Conservation (phyloP, 1,284 basidiomycete species). For the Moniliophthora roreri region DNA sequence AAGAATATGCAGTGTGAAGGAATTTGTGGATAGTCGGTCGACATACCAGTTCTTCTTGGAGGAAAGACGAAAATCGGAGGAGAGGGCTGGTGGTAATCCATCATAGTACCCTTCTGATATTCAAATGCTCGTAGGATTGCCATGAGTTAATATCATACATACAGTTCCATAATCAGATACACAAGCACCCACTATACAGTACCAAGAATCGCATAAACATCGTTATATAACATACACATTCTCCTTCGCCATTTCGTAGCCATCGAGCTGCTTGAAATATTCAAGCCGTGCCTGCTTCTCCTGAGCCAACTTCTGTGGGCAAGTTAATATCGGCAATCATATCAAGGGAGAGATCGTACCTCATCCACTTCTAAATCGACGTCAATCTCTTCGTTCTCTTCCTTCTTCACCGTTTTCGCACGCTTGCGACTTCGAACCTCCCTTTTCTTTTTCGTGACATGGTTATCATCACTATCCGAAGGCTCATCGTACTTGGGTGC, state of each 20-base stretch:
- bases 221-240: constrained; percentile 59
- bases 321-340: constrained; percentile 5
- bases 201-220: background rate
- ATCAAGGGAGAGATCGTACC: background rate
- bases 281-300: constrained; percentile 53
- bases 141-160: too few relatives aligned
- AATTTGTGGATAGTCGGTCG: constrained; percentile 33
- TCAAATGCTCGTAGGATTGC: too few relatives aligned
- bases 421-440: background rate
- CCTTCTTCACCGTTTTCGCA: background rate
- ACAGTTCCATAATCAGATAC: too few relatives aligned
- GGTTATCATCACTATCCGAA: background rate
- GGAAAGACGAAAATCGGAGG: constrained; percentile 25
- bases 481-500: background rate
- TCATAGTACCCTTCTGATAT: background rate
- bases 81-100: background rate
- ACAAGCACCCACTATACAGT: too few relatives aligned
- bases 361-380: constrained; percentile 7
- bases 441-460: background rate
- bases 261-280: constrained; percentile 55
- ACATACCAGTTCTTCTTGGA: constrained; percentile 30
- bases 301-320: constrained; percentile 36
- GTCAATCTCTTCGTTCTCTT: constrained; percentile 10
- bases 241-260: constrained; percentile 54
- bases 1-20: constrained; percentile 32